Base-by-base conservation (phyloP, 495 filamentous ascomycete species). In the Aspergillus leporis region DNA sequence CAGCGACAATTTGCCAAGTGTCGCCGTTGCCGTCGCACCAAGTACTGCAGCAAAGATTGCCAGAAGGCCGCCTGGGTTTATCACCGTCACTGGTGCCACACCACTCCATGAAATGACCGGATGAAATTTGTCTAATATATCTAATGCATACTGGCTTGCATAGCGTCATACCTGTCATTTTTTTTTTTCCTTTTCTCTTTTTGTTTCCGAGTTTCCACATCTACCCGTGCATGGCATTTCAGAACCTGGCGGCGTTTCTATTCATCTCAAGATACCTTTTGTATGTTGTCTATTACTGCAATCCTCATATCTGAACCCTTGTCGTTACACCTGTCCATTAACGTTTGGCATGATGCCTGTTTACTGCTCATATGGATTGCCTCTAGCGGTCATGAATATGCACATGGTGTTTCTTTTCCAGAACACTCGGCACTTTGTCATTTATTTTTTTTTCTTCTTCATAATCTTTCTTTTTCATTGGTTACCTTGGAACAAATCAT, bases 41-140 rank as follows among this genome's bases (percentile, higher is more conserved):
- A 98, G 71, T 98, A 98, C 77, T 98, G 94, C 87, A 96, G 92
- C 83, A 98, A 98, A 75, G 94, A 97, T 68, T 98, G 94, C 76
- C 94, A 98, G 74, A 98, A 98, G 80, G 92, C 91, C 62, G 94
- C 94, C 9, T 98, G 94, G 94, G 91, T 94, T 13, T 96, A 90
- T 72, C 94, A 98, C 68, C 86, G 94, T 46, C 93, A 97, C 74
- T 98, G 94, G 94, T 98, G 94, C 73, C 78, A 81, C 59, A 90
- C 90, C 51, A 89, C 92, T 36, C 82, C 82, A 63, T 84, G 78
- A 78, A 66, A 61, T 61, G 63, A 74, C 58, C 64, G 64, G 58
- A 70, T 58, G 64, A 70, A 41, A 61, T 51, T 62, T 69, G 70
- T 66, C 46, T 72, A 65, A 70, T 73, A 72, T 67, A 64, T 65